Evolutionary conservation across 2,329 filamentous ascomycete genomes (phyloP).

Genomic region (Sclerotinia glacialis): DNA sequence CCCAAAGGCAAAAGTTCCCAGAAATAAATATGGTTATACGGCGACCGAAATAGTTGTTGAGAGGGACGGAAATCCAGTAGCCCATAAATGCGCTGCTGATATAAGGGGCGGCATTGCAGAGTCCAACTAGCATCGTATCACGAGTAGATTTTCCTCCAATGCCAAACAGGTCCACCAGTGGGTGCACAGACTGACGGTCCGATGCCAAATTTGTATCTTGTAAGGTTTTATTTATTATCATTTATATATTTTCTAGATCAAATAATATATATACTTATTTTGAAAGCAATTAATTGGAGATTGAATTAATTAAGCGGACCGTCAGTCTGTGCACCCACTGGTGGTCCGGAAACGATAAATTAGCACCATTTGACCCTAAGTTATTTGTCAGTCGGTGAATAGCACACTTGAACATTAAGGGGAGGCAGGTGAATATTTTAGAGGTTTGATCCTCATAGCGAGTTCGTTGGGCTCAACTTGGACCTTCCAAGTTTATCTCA

Average conservation of each 20-base stretch:
- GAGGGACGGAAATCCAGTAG: constrained; percentile 59
- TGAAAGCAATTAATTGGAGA: too few relatives aligned
- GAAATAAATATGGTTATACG: constrained; percentile 63
- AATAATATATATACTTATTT: too few relatives aligned
- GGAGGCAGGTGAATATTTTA: neutral
- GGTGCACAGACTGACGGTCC: too few relatives aligned
- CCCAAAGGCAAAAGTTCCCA: constrained; percentile 59
- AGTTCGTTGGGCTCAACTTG: neutral
- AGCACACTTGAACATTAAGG: neutral
- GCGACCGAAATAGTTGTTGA: constrained; percentile 58
- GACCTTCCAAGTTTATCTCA: too few relatives aligned
- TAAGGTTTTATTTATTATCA: too few relatives aligned
- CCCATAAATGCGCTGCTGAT: constrained; percentile 41
- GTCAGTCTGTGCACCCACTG: too few relatives aligned
- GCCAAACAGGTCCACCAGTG: constrained; percentile 46
- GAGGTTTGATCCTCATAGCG: neutral
- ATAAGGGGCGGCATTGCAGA: constrained; percentile 52
- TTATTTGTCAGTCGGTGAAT: neutral
- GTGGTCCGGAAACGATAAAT: constrained; percentile 47
- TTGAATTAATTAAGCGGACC: too few relatives aligned
- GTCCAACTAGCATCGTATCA: constrained; percentile 56
- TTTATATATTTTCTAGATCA: too few relatives aligned
- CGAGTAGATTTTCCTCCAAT: constrained; percentile 43
- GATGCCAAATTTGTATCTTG: too few relatives aligned
- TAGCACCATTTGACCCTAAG: constrained; percentile 48